These are phyloP conservation scores for Grosmannia serpens DNA, from an alignment of 2,329 filamentous ascomycete genomes.

Conservation along the genomic window DNA sequence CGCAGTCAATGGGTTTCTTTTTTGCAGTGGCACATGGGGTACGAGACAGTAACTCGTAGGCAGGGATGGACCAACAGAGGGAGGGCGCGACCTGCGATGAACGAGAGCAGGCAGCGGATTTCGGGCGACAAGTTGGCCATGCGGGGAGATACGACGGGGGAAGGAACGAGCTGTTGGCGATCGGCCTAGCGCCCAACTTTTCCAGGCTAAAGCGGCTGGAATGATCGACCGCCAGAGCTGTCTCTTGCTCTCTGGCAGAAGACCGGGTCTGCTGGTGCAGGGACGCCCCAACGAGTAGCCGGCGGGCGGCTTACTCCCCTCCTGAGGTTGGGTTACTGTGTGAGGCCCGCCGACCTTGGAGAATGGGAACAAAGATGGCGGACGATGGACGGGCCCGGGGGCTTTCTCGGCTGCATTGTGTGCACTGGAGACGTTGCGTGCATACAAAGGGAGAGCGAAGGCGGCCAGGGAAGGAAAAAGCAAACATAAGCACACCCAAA, in stretches of 20 bases:
- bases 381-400: too few species aligned
- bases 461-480: too few species aligned
- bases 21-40: not conserved
- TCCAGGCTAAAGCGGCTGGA: not conserved
- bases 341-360: too few species aligned
- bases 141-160: not conserved
- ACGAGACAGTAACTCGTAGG: not conserved
- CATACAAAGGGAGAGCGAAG: too few species aligned
- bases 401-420: too few species aligned
- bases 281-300: not conserved
- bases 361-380: not conserved
- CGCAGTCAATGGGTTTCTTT: not conserved
- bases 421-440: too few species aligned
- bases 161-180: not conserved
- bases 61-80: not conserved
- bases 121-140: not conserved
- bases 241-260: not conserved
- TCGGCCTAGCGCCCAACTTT: not conserved
- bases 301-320: not conserved
- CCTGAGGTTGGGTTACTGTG: not conserved
- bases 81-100: too few species aligned
- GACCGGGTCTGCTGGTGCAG: too few species aligned
- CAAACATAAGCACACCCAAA: too few species aligned
- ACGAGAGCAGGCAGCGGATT: not conserved
- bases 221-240: not conserved